Conservation (phyloP, 441 rosid genomes). For the Bruguiera hainesii region DNA sequence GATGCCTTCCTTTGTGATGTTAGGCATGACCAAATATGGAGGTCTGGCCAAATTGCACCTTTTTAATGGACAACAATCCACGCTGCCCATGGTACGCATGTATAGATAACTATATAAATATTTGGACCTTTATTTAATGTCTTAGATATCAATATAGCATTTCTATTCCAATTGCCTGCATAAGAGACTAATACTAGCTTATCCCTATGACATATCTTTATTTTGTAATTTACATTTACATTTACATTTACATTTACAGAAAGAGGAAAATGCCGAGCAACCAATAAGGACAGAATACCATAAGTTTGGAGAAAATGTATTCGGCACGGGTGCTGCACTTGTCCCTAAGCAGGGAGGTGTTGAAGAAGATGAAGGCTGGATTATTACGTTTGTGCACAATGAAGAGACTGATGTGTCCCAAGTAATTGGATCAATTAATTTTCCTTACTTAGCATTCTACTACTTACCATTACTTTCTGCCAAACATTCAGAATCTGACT, state of each 20-base stretch:
- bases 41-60: constrained; percentile 49
- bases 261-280: constrained; percentile 17
- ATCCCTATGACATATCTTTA: too few species aligned
- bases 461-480: not conserved
- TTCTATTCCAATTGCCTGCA: too few species aligned
- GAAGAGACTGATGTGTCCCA: constrained; percentile 36
- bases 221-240: not conserved
- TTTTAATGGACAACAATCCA: constrained; percentile 13
- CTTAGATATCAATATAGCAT: too few species aligned
- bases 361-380: constrained; percentile 57
- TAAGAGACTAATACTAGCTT: too few species aligned
- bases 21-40: constrained; percentile 44
- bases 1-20: not conserved
- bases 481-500: not conserved
- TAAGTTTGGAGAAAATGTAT: constrained; percentile 31
- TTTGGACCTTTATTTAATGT: too few species aligned
- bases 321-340: constrained; percentile 43
- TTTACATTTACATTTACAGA: constrained; percentile 1
- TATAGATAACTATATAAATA: not conserved
- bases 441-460: not conserved
- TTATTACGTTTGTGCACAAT: constrained; percentile 41
- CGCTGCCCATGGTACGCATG: constrained; percentile 1
- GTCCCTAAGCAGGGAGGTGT: constrained; percentile 28
- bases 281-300: constrained; percentile 37
- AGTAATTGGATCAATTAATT: constrained; percentile 14